These are phyloP conservation scores for Ganoderma sinense DNA, from an alignment of 1,284 basidiomycete genomes.

Conservation along the genomic window DNA sequence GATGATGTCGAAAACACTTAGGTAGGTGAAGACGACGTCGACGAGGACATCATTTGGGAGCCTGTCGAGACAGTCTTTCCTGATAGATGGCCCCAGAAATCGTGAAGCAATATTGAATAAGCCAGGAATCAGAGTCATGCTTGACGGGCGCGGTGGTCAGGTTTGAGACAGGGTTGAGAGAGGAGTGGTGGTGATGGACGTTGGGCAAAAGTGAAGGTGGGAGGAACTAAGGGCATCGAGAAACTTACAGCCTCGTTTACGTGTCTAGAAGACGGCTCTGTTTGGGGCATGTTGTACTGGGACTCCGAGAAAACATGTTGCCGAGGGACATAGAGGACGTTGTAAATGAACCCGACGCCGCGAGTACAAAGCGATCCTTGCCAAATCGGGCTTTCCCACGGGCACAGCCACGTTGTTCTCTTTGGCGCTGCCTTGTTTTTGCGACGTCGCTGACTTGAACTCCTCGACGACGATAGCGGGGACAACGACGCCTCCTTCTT, in stretches of 20 bases:
- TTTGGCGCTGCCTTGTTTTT: not conserved
- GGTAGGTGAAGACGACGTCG: slow-evolving; percentile 25
- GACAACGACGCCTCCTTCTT: not conserved
- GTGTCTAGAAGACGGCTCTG: not conserved
- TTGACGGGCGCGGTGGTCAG: not conserved
- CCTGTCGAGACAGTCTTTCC: slow-evolving; percentile 23
- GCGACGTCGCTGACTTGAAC: not conserved
- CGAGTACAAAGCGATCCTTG: not conserved
- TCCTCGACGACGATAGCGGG: not conserved
- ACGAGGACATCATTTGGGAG: slow-evolving; percentile 32
- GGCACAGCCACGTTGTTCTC: slow-evolving; percentile 5
- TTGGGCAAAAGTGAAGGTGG: not conserved
- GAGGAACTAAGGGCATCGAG: not conserved
- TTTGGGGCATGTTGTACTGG: slow-evolving; percentile 5
- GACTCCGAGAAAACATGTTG: not conserved
- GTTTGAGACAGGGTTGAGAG: not conserved
- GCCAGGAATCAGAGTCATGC: slow-evolving; percentile 8
- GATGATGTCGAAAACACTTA: slow-evolving; percentile 30
- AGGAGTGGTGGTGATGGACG: not conserved
- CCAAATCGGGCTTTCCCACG: slow-evolving; percentile 1
- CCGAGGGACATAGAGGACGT: not conserved
- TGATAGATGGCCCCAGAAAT: slow-evolving; percentile 7
- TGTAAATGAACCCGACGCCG: not conserved
- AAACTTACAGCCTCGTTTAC: not conserved
- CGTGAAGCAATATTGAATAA: slow-evolving; percentile 7